Evolutionary conservation across 2,329 filamentous ascomycete species (phyloP).

Genomic region (Mariannaea elegans): DNA sequence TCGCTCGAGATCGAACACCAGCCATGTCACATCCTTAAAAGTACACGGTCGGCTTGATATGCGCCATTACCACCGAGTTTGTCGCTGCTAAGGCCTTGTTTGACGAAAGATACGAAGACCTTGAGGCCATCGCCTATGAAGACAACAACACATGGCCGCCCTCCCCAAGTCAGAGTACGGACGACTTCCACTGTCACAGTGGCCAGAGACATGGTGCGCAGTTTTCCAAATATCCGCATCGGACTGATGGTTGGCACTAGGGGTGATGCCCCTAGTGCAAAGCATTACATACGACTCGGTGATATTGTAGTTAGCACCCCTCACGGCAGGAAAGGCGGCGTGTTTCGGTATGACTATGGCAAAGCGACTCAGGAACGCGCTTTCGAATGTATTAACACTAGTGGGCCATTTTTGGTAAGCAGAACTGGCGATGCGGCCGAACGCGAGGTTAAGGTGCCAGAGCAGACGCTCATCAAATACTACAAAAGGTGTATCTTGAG

Average conservation of each 20-base stretch:
- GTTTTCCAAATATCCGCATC: neutral
- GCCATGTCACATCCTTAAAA: no score
- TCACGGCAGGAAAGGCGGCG: neutral
- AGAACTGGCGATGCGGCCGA: no score
- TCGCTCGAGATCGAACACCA: no score
- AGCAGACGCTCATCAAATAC: no score
- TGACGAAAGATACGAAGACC: neutral
- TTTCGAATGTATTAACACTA: no score
- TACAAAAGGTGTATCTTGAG: no score
- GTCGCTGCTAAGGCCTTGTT: neutral
- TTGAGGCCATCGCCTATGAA: neutral
- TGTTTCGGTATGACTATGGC: neutral
- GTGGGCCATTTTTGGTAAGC: no score
- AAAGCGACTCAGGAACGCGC: neutral
- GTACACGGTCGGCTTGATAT: neutral
- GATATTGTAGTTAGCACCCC: neutral
- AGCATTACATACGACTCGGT: neutral
- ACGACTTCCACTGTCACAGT: neutral
- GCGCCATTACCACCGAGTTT: neutral
- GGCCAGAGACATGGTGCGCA: neutral
- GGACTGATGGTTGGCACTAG: neutral
- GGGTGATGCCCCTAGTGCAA: neutral
- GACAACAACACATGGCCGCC: neutral
- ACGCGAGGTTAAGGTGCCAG: no score
- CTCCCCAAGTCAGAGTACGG: neutral